Conservation (phyloP, 805 yeast species). For the Sugiyamaella lignohabitans region DNA sequence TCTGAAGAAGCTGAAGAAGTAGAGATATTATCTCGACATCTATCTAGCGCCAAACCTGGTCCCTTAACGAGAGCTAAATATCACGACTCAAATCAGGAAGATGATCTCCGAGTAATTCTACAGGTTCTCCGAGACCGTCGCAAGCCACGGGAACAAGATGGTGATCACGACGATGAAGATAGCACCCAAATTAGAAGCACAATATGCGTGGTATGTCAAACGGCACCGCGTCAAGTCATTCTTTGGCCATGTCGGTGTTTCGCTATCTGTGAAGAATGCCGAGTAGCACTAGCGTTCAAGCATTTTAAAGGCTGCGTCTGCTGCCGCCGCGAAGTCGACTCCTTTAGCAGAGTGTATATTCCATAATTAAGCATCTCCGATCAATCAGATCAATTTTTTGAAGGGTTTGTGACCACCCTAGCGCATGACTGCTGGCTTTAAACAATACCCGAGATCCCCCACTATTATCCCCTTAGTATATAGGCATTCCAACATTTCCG, state of each 20-base stretch:
- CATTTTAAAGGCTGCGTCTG: constrained; percentile 78
- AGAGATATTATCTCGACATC: constrained; percentile 29
- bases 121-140: constrained; percentile 16
- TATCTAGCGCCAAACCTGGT: constrained; percentile 13
- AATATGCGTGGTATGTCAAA: constrained; percentile 76
- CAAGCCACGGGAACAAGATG: background rate
- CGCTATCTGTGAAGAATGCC: constrained; percentile 79
- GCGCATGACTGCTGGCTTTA: too few relatives aligned
- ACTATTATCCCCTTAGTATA: too few relatives aligned
- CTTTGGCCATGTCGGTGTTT: constrained; percentile 93
- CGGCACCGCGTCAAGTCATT: constrained; percentile 64
- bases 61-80: constrained; percentile 12
- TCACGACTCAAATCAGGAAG: constrained; percentile 5
- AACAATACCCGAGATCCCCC: too few relatives aligned
- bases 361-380: constrained; percentile 41
- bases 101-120: constrained; percentile 6
- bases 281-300: constrained; percentile 63
- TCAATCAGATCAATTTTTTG: too few relatives aligned
- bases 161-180: constrained; percentile 1
- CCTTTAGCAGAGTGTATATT: constrained; percentile 52
- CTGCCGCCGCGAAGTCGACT: constrained; percentile 69
- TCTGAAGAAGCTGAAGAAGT: constrained; percentile 25
- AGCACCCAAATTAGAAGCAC: constrained; percentile 14
- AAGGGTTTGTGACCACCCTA: too few relatives aligned
- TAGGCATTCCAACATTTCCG: too few relatives aligned